These are phyloP conservation scores for Cotoneaster glaucophyllus DNA, from an alignment of 306 rosid genomes.

Conservation along the genomic window DNA sequence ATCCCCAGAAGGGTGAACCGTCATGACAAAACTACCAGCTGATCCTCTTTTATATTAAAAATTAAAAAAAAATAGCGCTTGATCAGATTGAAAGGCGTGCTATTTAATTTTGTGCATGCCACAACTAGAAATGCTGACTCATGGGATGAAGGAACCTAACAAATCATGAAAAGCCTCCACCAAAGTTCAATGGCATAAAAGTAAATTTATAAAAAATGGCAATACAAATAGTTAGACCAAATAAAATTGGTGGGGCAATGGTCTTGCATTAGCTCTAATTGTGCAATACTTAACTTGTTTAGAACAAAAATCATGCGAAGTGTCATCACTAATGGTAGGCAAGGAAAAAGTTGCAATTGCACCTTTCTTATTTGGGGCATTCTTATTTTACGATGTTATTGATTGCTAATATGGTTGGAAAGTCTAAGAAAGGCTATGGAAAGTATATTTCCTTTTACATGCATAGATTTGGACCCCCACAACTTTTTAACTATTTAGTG, in stretches of 20 bases:
- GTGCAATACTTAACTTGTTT: background rate
- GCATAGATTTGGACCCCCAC: too few relatives aligned
- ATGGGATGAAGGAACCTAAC: background rate
- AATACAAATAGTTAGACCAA: background rate
- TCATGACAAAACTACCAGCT: too few relatives aligned
- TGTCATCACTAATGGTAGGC: background rate
- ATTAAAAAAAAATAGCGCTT: background rate
- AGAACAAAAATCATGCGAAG: background rate
- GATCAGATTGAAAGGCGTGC: background rate
- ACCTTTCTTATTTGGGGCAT: background rate
- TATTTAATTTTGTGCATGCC: background rate
- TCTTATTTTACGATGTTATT: background rate
- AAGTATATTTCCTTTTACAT: background rate
- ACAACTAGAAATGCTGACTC: background rate
- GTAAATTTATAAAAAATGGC: background rate
- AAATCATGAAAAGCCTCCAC: background rate
- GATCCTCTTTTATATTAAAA: too few relatives aligned
- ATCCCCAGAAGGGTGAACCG: fast-evolving
- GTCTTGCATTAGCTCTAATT: background rate
- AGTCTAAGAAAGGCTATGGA: background rate
- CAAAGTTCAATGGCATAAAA: background rate
- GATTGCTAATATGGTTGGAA: background rate
- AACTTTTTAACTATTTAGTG: too few relatives aligned
- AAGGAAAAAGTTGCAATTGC: too few relatives aligned
- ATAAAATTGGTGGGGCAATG: conserved; percentile 3